Base-by-base conservation (phyloP, 2,329 filamentous ascomycete species). In the Ophiostoma sp. region DNA sequence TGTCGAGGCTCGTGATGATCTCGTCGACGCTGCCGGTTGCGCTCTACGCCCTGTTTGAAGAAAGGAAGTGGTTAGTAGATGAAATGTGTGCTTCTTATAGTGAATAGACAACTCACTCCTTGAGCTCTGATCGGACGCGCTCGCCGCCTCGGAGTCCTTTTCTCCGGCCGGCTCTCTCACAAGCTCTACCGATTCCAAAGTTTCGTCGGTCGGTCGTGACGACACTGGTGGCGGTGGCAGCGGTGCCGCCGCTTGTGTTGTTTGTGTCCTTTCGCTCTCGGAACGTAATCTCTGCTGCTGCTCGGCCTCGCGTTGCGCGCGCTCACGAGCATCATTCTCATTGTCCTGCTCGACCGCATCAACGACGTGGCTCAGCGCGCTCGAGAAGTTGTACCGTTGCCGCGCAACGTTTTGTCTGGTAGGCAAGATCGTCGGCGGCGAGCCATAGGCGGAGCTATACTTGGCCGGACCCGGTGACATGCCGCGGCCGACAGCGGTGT, bases 361-460 rank as follows among this genome's bases (percentile, higher is more conserved):
- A 48, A 77, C 68, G 11, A 76, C 75, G 11, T 74, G 73, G 70
- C 73, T 75, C 22, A 78, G 73, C 1, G 76, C 76, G 42, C 73
- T 76, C n/a, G 72, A 61, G 1, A 78, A 74, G 72, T 76, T 76
- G 73, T 77, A 77, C 12, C 73, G 72, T 36, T 76, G 76, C 52
- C 75, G 74, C n/a, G 72, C 74, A 15, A 75, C 76, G 55, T 76
- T 75, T 22, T 75, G 74, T 9, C 76, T 70, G 3, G 74, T 55
- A 0, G 76, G 76, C 70, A 72, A 39, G 11, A 77, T 72, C 2
- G 76, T 74, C 0, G 76, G 75, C 22, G 76, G 76, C 6, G 76
- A 77, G 59, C 76, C 76, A 55, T 77, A 77, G n/a, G 76, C 50
- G 3, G 76, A 77, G 70, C 76, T 77, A 73, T 73, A 77, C 70